Percentiles rank a stretch among this genome's conserved stretches.
These are phyloP conservation scores for Tuber calosporum DNA, from an alignment of 495 filamentous ascomycete genomes.

Conservation along the genomic window DNA sequence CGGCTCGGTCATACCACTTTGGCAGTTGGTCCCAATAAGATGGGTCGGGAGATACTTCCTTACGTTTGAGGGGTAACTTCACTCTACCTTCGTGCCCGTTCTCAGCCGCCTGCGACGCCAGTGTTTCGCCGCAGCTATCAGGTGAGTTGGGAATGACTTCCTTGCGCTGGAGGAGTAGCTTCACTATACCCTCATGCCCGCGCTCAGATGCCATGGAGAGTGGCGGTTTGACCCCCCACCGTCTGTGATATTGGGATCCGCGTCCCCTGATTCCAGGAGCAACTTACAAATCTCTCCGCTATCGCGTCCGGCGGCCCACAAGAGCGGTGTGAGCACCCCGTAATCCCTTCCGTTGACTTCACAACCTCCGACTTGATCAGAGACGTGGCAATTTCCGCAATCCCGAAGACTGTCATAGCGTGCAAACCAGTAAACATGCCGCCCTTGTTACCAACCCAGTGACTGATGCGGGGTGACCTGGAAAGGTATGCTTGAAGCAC, in stretches of 20 bases:
- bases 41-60: slow-evolving; percentile 14
- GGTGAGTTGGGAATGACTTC: slow-evolving; percentile 19
- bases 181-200: slow-evolving; percentile 42
- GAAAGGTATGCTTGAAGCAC: neutral
- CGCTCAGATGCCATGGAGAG: slow-evolving; percentile 42
- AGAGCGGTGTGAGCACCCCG: neutral
- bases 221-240: slow-evolving; percentile 32
- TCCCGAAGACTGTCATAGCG: neutral
- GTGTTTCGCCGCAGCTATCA: slow-evolving; percentile 32
- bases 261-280: neutral
- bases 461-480: accelerated
- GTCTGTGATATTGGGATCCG: neutral
- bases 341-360: neutral
- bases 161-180: slow-evolving; percentile 25
- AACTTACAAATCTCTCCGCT: neutral
- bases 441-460: too few relatives aligned
- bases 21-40: too few relatives aligned
- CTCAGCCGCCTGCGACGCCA: slow-evolving; percentile 27
- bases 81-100: slow-evolving; percentile 30
- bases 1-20: too few relatives aligned
- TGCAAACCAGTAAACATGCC: neutral
- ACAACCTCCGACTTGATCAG: neutral
- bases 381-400: neutral
- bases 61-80: slow-evolving; percentile 26
- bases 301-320: neutral